Conservation (phyloP, 2,329 filamentous ascomycete genomes). For the Trichoderma sp. region DNA sequence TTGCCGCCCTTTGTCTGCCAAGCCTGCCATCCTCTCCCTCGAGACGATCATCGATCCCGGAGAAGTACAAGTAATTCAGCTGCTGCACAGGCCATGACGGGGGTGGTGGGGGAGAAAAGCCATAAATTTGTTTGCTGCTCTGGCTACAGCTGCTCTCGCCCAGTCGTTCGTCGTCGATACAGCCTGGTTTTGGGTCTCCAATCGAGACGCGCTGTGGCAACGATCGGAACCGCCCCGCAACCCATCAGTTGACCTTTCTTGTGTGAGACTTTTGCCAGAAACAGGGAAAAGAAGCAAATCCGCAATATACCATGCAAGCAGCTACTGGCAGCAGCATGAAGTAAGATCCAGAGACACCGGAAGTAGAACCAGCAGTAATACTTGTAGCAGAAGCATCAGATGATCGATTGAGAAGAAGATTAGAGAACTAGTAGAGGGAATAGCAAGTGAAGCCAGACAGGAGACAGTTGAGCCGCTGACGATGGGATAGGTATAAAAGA, state of each 20-base stretch:
- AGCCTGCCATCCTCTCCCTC: background rate
- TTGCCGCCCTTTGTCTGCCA: background rate
- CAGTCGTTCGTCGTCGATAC: conserved; percentile 1
- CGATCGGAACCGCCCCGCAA: background rate
- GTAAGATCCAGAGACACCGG: background rate
- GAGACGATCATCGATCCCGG: background rate
- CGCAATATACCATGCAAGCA: background rate
- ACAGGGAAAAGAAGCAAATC: background rate
- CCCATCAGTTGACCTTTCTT: background rate
- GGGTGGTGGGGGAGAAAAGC: background rate
- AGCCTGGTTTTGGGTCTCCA: conserved; percentile 5
- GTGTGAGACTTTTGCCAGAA: background rate
- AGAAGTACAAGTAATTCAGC: background rate
- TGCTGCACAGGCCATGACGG: background rate
- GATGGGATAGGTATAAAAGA: conserved; percentile 6
- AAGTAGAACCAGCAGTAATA: background rate
- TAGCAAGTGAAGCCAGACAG: background rate
- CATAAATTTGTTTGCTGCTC: background rate
- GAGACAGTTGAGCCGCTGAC: background rate
- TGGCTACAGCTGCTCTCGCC: background rate
- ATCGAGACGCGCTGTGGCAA: background rate
- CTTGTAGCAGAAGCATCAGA: background rate
- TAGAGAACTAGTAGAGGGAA: background rate
- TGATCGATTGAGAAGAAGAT: background rate
- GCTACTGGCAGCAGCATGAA: background rate